Base-by-base conservation (phyloP, 176 grass and related monocot genomes). In the Ensete glaucum region DNA sequence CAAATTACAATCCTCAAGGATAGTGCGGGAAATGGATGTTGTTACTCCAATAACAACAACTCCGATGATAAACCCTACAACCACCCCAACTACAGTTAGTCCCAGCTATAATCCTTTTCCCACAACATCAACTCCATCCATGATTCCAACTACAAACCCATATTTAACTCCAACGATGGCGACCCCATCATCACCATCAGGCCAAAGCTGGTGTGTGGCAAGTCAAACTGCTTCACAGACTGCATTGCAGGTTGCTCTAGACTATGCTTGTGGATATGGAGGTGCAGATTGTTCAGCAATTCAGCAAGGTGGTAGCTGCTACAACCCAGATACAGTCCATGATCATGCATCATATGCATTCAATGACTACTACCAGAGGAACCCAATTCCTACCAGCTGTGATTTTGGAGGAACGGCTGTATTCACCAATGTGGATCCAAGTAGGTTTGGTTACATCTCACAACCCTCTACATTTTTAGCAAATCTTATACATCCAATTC, bases 351-450 rank as follows among this genome's bases (percentile, higher is more conserved):
- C 93, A 27, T 90, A 77, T 73, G 83, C 90, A 12, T 97, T 97
- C 93, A 97, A 97, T 71, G 82, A 86, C 75, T 97, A 97, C 80
- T 97, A 93, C 82, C 90, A 90, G 81, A 92, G 85, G 82, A 82
- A 88, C 56, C 89, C 88, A 26, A 25, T 54, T 10, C 78, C 81
- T 0, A 92, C 81, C 62, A 86, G 87, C 79, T 96, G 93, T 77
- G 88, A 96, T 76, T 96, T 96, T 72, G 87, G 89, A 63, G 87
- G 90, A 78, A 90, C 85, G 49, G 87, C 93, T 70, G 76, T 81
- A 11, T 7, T 90, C 62, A 92, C 87, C 54, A 88, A 55, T 56
- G 77, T 76, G 0, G 93, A 96, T 72, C 89, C 87, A 12, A 92
- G 93, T 96, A 88, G 92, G 93, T 59, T n/a, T 9, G 34, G 34